Evolutionary conservation across 73 alveolate species (phyloP), one percentile per base, ranked within the genome.

Genomic region (Tetrahymena malaccensis): DNA sequence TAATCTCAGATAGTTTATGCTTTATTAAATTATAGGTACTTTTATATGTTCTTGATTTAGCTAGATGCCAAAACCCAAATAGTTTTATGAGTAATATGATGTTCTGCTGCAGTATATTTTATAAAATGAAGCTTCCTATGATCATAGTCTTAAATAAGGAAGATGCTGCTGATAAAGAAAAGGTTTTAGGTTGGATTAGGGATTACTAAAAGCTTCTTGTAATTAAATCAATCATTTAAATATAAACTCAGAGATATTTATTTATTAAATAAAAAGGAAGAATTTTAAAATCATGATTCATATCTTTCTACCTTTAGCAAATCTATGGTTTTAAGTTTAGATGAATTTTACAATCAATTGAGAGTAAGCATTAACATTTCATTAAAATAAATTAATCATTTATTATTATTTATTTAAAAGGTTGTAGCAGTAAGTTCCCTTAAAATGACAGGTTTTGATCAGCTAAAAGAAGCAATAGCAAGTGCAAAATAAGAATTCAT

Each of bases 1-100:
- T 35, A 2, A 4, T 35, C 6, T 35, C 10, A 35, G 43, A 35
- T 35, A 35, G 43, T 6, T 35, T 35, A 4, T 25, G 25, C 25
- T 10, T 85, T 22, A 85, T 85, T 33, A n/a, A 85, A 38, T 85
- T 1, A 84, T 19, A 85, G 55, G 55, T 85, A 19, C 96, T 97
- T 85, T 94, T 98, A 27, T 99, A 99, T 97, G 98, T 99, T 22
- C 97, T 98, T 50, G 99, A 99, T 94, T 97, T 98, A 35, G 99
- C 99, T 22, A 96, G 99, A 97, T 97, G 99, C 96, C 96, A 94
- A 96, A 98, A 99, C 94, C 99, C 99, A n/a, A 99, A 99, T 95
- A 98, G 99, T 44, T 99, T 99, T 97, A 97, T 98, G 99, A 97
- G 99, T 43, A 99, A 99, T 95, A 97, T 99, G 99, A 98, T 99